Evolutionary conservation across 1,284 basidiomycete genomes (phyloP), one percentile per base, ranked within the genome.

Genomic region (Tranzscheliella williamsii): DNA sequence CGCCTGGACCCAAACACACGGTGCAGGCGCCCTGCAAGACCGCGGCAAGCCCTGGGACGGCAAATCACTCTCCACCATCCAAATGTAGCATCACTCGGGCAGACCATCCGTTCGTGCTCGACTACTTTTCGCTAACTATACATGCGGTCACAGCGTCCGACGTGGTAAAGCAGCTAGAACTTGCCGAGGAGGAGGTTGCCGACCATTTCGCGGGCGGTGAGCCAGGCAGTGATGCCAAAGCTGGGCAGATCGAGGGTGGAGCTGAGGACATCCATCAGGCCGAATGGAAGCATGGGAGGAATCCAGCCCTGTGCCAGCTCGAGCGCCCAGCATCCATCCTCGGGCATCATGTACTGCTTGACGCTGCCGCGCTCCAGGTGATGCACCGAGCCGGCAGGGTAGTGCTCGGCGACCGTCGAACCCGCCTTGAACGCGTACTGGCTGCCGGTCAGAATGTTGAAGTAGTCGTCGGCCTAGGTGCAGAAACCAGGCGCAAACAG

Each of bases 341-440:
- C 85, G 70, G 90, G 90, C 89, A 97, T 94, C 79, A 91, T 91
- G 81, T 98, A 98, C 79, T 98, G 95, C 82, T 95, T 96, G 43
- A 87, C 87, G 1, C 84, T 82, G 6, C 91, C 91, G 24, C 94
- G 82, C 8, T 82, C 84, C 49, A 98, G 81, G 76, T 88, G 83
- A 79, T 98, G 90, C 8, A 95, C 87, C 44, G 84, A 85, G 5
- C 94, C 94, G 2, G 90, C 81, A 3, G 81, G 80, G 78, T 98
- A 98, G 29, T 85, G 75, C 79, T 96, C 91, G 82, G 85, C 87
- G 67, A 86, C 84, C 27, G 97, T 81, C 3, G 83, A 83, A 21
- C 91, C 92, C 0, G 94, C 86, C 13, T 63, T 72, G 78, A 91
- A 95, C 1, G 92, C 93, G 85, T 88, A 91, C 79, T 98, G 90